Conservation (phyloP, 768 basidiomycete genomes). For the Rhodotorula taiwanensis region DNA sequence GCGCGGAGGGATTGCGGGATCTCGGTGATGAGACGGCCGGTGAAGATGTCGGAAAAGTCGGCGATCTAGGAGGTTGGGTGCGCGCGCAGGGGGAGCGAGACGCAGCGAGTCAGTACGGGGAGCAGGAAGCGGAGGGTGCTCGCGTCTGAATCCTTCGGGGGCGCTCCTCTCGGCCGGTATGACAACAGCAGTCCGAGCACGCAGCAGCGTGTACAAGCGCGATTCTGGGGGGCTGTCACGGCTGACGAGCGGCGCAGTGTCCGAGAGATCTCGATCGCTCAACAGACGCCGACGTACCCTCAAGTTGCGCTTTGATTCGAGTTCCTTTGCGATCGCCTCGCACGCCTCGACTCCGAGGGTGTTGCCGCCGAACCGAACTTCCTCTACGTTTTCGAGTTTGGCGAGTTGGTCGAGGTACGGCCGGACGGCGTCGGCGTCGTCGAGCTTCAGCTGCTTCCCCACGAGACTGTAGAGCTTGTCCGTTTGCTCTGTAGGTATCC, state of each 20-base stretch:
- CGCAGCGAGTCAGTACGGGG: not conserved
- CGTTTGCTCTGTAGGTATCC: not conserved
- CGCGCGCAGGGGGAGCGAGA: not conserved
- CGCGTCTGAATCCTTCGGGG: not conserved
- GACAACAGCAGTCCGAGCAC: too few species aligned
- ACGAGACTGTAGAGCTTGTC: slow-evolving; percentile 50
- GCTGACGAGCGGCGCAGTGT: not conserved
- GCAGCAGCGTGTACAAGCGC: too few species aligned
- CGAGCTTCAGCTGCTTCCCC: slow-evolving; percentile 71
- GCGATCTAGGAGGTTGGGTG: slow-evolving; percentile 65
- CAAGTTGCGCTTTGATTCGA: slow-evolving; percentile 60
- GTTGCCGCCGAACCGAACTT: slow-evolving; percentile 89
- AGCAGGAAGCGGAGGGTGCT: not conserved
- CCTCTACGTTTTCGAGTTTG: slow-evolving; percentile 57
- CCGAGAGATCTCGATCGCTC: not conserved
- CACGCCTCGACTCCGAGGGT: slow-evolving; percentile 89
- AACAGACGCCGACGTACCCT: slow-evolving; percentile 53
- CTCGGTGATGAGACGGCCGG: slow-evolving; percentile 87
- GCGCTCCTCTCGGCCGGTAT: too few species aligned
- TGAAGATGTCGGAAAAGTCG: slow-evolving; percentile 96
- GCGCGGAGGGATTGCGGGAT: slow-evolving; percentile 83
- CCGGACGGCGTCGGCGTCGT: slow-evolving; percentile 65
- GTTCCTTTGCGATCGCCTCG: slow-evolving; percentile 68
- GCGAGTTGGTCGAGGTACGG: slow-evolving; percentile 55
- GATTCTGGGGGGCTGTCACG: too few species aligned